Conservation (phyloP, 1,139 yeast genomes). For the Zygotorulaspora mrakii region DNA sequence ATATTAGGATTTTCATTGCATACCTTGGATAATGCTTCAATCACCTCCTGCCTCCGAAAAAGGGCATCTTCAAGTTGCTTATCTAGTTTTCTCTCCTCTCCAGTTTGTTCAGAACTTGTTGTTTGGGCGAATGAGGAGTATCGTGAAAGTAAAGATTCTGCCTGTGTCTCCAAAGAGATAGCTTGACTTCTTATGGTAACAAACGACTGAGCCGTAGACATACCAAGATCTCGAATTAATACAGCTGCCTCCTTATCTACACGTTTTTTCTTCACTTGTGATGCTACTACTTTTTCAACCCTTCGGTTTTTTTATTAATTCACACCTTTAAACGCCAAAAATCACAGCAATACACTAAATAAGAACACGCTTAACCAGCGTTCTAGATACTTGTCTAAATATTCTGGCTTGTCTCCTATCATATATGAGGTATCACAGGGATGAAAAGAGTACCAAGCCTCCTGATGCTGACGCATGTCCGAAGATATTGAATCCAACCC, state of each 20-base stretch:
- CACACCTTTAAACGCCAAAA: background rate
- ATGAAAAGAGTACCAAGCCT: constrained; percentile 30
- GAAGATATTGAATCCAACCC: constrained; percentile 15
- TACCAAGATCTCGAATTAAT: background rate
- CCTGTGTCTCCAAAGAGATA: constrained; percentile 53
- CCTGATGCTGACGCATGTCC: constrained; percentile 5
- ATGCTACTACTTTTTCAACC: background rate
- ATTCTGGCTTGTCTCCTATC: constrained; percentile 19
- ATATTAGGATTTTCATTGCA: constrained; percentile 59
- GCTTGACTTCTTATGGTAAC: constrained; percentile 53
- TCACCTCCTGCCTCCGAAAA: constrained; percentile 41
- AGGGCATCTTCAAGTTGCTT: constrained; percentile 44
- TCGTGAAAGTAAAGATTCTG: constrained; percentile 48
- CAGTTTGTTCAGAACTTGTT: constrained; percentile 45
- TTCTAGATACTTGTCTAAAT: constrained; percentile 17
- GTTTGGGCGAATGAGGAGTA: constrained; percentile 54
- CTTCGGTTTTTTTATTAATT: background rate
- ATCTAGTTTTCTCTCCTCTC: constrained; percentile 46
- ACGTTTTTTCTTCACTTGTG: no score
- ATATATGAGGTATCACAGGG: constrained; percentile 32
- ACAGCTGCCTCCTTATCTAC: no score
- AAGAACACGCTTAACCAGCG: constrained; percentile 30
- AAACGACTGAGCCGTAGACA: constrained; percentile 38
- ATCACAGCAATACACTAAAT: constrained; percentile 26
- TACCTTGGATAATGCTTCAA: constrained; percentile 39